Base-by-base conservation (phyloP, 2,329 filamentous ascomycete genomes). In the Fusarium begoniae region DNA sequence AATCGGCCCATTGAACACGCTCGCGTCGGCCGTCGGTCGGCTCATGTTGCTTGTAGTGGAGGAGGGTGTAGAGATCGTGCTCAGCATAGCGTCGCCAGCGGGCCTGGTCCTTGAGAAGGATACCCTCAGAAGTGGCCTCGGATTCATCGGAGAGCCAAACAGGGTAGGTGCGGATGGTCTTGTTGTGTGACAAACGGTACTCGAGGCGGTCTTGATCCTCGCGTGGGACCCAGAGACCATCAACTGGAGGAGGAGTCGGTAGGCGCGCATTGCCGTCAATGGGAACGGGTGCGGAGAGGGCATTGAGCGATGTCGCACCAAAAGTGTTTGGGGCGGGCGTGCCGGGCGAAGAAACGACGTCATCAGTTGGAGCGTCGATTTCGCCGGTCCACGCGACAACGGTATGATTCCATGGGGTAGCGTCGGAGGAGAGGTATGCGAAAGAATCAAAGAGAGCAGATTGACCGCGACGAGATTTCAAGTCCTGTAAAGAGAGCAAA, bases 341-440 rank as follows among this genome's bases (percentile, higher is more conserved):
- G 61, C 83, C 82, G 24, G 86, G 85, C 5, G 87, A 84, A 14
- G 86, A 85, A 18, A 84, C 73, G 26, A 77, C 73, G 37, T 82
- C 79, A 50, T 88, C 86, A 45, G 80, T 71, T 6, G 86, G 83
- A 8, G 82, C 84, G 65, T 91, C 89, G 67, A 96, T 92, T 82
- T 98, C 96, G 66, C 96, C 96, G 7, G 96, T 98, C 96, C 96
- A 98, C 51, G 94, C 95, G 60, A 98, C 93, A 11, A 98, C 89
- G 2, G 92, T 96, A 84, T 98, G 96, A 78, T 95, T 94, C 95
- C 95, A 98, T 26, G 92, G 91, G 5, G 92, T 92, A 48, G 93
- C 88, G 63, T 92, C 87, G n/a, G 95, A 97, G 8, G 95, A 94
- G 50, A 98, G 90, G 83, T 97, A 92, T 63, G 92, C 90, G 79